Evolutionary conservation across 148 eudicot species (phyloP), one percentile per base, ranked within the genome.

Genomic region (Limonium bicolor): DNA sequence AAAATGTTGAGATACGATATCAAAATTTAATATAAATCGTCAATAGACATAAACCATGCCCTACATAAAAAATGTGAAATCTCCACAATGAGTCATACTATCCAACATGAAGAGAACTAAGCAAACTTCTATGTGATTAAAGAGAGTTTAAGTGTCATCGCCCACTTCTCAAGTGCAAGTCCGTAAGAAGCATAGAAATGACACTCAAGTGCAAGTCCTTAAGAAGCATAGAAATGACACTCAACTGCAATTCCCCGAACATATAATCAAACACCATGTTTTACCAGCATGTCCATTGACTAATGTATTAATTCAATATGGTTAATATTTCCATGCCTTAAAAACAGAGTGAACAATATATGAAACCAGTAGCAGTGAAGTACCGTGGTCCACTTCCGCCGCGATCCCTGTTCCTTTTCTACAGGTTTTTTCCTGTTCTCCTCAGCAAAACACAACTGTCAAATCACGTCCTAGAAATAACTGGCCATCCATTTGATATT

Each of bases 381-480:
- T 1, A 7, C 2, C 20, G 10, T 12, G 7, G 20, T 18, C 17
- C 12, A 16, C 39, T 36, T 36, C 39, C 39, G 17, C 19, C 39
- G 16, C 39, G 39, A 3, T 36, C 39, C 16, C 19, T 36, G 14
- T 36, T 17, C 4, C 39, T 36, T 82, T 2, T 82, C 94, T 20
- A 69, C 79, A 10, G 86, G 86, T 55, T 73, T 66, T 54, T 82
- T 78, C 42, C 94, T 64, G 6, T 71, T 49, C 53, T 82, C 94
- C 7, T 73, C 54, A 61, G 93, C 93, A n/a, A 55, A 74, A 51
- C 43, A 82, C 79, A 15, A 82, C 93, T 36, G 72, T 62, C 28
- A 82, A 65, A 56, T 77, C 82, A 50, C 94, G 59, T 11, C 94
- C 94, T 55, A 74, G 72, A 69, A 82, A 72, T 37, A 74, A 51